Evolutionary conservation across 805 yeast species (phyloP), one percentile per base, ranked within the genome.

Genomic region (Citeromyces matritensis): DNA sequence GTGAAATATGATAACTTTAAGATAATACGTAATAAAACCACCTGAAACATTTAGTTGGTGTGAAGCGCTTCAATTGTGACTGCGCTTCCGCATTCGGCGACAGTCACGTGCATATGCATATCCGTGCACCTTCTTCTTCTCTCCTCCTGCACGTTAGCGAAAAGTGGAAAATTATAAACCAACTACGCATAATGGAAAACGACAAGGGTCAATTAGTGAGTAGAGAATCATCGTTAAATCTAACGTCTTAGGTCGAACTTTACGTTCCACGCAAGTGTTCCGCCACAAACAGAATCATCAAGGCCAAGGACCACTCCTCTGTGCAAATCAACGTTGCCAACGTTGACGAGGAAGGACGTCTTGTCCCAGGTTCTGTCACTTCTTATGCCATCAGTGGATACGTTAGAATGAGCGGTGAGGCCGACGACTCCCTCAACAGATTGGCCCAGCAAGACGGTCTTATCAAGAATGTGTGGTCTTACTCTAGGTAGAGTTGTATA

Each of bases 191-290:
- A 60, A 88, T 88, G 98, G 97, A 88, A 80, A 88, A 91, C 98
- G 97, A 91, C 67, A 85, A 83, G 75, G 97, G 98, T 69, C 94
- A 85, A 76, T 78, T 85, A 71, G 96, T 84, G 82, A 67, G 95
- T 83, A 51, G 29, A 19, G 2, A 14, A 29, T n/a, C 5, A 9
- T 8, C 13, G 24, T 4, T 15, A 9, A 17, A 28, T 29, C 35
- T 33, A 33, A 33, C 35, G 21, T 21, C 14, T 37, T 51, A 83
- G 96, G 96, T 91, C 69, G 98, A 91, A 79, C 85, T 91, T 70
- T 91, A 91, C 94, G 94, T 88, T 69, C 98, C 98, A 75, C 84
- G 98, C 80, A 91, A 91, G 76, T 91, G 98, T 78, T 91, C 98
- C 70, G 98, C 98, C 61, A 85, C 98, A 70, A 86, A 85, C 95